Conservation (phyloP, 257 asterid species). For the Jaltomata sinuosa region DNA sequence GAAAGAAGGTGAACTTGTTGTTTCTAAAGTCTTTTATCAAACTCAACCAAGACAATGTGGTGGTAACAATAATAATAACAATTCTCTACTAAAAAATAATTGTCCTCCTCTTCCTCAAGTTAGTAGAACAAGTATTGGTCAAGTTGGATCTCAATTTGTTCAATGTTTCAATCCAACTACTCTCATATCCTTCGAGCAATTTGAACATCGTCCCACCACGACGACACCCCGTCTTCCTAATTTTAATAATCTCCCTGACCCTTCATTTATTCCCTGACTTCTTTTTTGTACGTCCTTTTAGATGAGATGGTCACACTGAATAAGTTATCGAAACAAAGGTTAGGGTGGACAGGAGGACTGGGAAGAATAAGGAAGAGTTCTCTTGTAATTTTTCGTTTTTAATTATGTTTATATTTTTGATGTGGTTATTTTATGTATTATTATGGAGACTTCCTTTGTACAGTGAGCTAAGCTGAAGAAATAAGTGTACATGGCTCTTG, state of each 20-base stretch:
- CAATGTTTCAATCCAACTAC: slow-evolving; percentile 20
- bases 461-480: background rate
- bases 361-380: background rate
- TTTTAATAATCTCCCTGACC: slow-evolving; percentile 3
- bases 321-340: background rate
- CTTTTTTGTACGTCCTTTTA: background rate
- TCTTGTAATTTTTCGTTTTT: background rate
- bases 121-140: slow-evolving; percentile 8
- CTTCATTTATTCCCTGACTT: slow-evolving; percentile 12
- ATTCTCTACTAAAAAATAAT: slow-evolving; percentile 5
- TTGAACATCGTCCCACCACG: slow-evolving; percentile 1
- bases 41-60: slow-evolving; percentile 42
- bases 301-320: background rate
- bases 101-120: slow-evolving; percentile 2
- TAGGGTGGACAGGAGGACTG: background rate
- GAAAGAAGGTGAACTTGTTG: slow-evolving; percentile 38
- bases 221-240: slow-evolving; percentile 8
- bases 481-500: slow-evolving; percentile 2
- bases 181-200: slow-evolving; percentile 31
- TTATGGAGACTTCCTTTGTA: background rate
- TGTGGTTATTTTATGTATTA: background rate
- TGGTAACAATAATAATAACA: background rate
- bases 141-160: background rate
- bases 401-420: background rate
- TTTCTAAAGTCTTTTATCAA: slow-evolving; percentile 37